Percentiles rank a stretch among this genome's conserved stretches.
phyloP scores from a whole-genome alignment of 345 rosid species.

The Turritis glabra region DNA sequence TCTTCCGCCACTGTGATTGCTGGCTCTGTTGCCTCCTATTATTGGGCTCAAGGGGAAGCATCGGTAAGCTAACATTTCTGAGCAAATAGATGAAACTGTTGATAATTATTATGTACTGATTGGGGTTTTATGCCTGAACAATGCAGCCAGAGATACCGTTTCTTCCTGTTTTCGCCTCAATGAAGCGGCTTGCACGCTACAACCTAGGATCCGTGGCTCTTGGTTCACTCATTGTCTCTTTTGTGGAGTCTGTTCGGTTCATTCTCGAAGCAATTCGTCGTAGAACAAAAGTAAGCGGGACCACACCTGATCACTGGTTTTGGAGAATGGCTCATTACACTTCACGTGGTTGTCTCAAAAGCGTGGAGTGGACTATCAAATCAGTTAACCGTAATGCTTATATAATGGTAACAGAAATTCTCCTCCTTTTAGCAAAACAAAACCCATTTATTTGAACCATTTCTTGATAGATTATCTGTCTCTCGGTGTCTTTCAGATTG shows the following conservation, averaged over 20 bases:
- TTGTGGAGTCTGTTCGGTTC: slow-evolving; percentile 90
- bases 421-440: neutral
- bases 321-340: slow-evolving; percentile 58
- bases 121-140: slow-evolving; percentile 8
- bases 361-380: slow-evolving; percentile 77
- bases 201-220: slow-evolving; percentile 95
- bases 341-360: slow-evolving; percentile 58
- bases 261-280: slow-evolving; percentile 91
- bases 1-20: slow-evolving; percentile 88
- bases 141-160: slow-evolving; percentile 91
- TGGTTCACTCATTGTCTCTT: slow-evolving; percentile 82
- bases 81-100: neutral
- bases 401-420: slow-evolving; percentile 66
- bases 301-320: slow-evolving; percentile 64
- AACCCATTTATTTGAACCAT: neutral
- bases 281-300: slow-evolving; percentile 55
- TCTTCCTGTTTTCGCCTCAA: slow-evolving; percentile 92
- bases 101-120: neutral
- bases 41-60: slow-evolving; percentile 91
- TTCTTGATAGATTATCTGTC: neutral
- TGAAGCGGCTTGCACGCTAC: slow-evolving; percentile 85
- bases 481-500: slow-evolving; percentile 58
- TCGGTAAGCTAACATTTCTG: slow-evolving; percentile 52
- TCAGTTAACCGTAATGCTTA: slow-evolving; percentile 95
- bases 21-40: slow-evolving; percentile 93